Evolutionary conservation across 1,284 basidiomycete genomes (phyloP).

Genomic region (Cryptococcus sp.): DNA sequence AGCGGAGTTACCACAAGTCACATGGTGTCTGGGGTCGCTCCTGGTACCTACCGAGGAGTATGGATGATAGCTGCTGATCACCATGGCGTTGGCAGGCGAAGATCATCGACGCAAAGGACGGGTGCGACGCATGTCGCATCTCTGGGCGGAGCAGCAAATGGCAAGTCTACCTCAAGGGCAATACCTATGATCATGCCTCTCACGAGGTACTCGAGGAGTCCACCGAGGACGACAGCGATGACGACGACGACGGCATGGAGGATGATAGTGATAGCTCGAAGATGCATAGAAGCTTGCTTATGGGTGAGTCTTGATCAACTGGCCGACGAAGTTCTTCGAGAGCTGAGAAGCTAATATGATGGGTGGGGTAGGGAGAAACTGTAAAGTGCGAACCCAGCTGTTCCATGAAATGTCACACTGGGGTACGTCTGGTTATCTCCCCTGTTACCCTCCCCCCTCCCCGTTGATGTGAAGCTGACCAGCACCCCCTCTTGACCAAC

Average conservation of each 20-base stretch:
- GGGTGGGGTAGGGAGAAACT: slow-evolving; percentile 63
- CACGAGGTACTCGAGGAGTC: slow-evolving; percentile 29
- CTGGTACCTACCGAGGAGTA: too few species aligned
- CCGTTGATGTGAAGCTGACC: background rate
- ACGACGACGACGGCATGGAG: background rate
- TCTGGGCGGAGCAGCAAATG: slow-evolving; percentile 55
- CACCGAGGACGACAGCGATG: slow-evolving; percentile 10
- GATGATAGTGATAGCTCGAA: background rate
- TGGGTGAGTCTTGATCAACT: slow-evolving; percentile 14
- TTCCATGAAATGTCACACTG: slow-evolving; percentile 78
- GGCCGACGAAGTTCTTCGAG: background rate
- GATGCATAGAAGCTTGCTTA: slow-evolving; percentile 9
- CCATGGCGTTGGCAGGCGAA: background rate
- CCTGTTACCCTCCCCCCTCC: background rate
- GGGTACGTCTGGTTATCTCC: slow-evolving; percentile 62
- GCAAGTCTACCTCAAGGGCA: slow-evolving; percentile 30
- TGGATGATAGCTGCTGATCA: background rate
- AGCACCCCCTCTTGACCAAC: too few species aligned
- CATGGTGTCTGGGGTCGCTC: too few species aligned
- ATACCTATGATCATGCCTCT: slow-evolving; percentile 40
- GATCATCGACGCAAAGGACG: slow-evolving; percentile 59
- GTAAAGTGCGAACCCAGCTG: slow-evolving; percentile 62
- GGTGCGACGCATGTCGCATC: slow-evolving; percentile 75
- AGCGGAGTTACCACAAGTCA: too few species aligned
- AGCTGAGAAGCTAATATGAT: too few species aligned